Evolutionary conservation across 768 basidiomycete species (phyloP), one percentile per base, ranked within the genome.

Genomic region (Suillus variegatus): DNA sequence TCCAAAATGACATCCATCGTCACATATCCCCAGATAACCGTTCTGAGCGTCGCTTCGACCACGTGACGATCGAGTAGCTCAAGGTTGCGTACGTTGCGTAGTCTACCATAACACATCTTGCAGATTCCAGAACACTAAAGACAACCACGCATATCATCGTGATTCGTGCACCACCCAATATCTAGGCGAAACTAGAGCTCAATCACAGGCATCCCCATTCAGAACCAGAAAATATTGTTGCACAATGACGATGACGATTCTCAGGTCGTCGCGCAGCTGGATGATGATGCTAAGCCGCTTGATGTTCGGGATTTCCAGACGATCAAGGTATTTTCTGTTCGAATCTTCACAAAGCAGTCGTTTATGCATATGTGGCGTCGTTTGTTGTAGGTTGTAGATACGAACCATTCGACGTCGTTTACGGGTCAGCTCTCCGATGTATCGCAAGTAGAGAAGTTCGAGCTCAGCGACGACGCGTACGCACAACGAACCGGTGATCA

Each of bases 371-470:
- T 5, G 32, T 6, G 54, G 8, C 40, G 5, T 38, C 63, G 47
- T 58, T 64, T 60, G 6, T 63, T 40, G 32, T 68, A 93, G 92
- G 86, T 92, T 13, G 80, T 82, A 66, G 92, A 97, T 71, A 86
- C 83, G 22, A 87, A 97, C 73, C 94, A 95, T 8, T 82, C 89
- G 2, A 78, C 76, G 0, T 88, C 90, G 41, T 83, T 92, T 58
- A 92, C 91, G 0, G 96, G 95, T 2, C 94, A 96, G 74, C 85
- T 92, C 61, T 86, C 89, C 9, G 96, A 97, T 76, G 83, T 92
- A 1, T 88, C 89, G 0, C 87, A 90, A 77, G 94, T 97, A 2
- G 89, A 97, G 35, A 97, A 98, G 75, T 99, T 95, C 68, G 97
- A 97, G 80, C 76, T 99, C 60, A 89, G 88, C 9, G 84, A 88